Evolutionary conservation across 2,329 filamentous ascomycete genomes (phyloP), one percentile per base, ranked within the genome.

Genomic region (Oidium heveae): DNA sequence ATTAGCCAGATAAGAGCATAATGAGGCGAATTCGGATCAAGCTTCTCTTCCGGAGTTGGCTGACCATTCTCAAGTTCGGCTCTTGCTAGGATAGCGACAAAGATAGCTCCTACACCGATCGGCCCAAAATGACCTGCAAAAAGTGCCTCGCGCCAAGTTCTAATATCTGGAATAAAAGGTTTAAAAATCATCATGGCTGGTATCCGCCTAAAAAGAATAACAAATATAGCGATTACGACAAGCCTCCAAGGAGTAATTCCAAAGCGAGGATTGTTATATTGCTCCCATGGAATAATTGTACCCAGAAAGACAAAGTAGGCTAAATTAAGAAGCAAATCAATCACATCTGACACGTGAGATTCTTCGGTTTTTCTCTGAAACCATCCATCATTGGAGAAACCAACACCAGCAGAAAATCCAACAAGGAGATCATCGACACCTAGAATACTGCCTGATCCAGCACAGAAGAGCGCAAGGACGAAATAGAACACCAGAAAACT

Each of bases 401-500:
- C 91, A n/a, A 98, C 91, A 56, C 91, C 91, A 55, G 85, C 86
- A 15, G 89, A 82, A 63, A 98, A 98, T 41, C 91, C 91, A 41
- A 98, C 86, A 3, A 98, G 76, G 53, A 98, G 70, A 67, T 98
- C 91, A 66, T 98, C 91, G 63, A 95, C 74, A 52, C 91, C 91
- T 47, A 98, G 71, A 56, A 95, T 76, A 67, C 86, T 87, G 33
- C 91, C 91, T 0, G 89, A 89, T 18, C 91, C 91, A 56, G 91
- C 91, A 95, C 62, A 64, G 69, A 95, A 98, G 22, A 98, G 76
- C 0, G 91, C 89, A 55, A 98, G 73, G 50, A 94, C 88, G 63
- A 98, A 98, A 72, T 98, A 98, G 70, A 96, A 98, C 53, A 96
- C 91, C 55, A 98, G 76, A 63, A 98, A 96, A 67, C 89, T 96